Percentiles rank a stretch among this genome's conserved stretches.
These are phyloP conservation scores for Fremontodendron californicum DNA, from an alignment of 345 rosid species.

Conservation along the genomic window DNA sequence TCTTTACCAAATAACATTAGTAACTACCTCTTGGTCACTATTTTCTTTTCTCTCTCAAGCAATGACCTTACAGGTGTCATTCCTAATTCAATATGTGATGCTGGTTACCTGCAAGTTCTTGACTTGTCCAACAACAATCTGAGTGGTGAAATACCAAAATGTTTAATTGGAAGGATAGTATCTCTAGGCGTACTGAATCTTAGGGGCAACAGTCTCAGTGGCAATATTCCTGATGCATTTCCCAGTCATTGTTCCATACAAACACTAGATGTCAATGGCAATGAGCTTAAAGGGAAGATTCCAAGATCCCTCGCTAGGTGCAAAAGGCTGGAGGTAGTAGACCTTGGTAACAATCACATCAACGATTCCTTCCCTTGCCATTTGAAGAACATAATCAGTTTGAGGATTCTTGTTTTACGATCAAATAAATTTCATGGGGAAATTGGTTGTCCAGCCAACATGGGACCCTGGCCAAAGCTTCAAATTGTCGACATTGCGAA, in stretches of 20 bases:
- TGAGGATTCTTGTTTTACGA: constrained; percentile 36
- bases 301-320: constrained; percentile 32
- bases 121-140: background rate
- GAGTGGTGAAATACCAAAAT: constrained; percentile 1
- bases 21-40: background rate
- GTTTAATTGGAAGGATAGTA: background rate
- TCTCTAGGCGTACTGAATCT: constrained; percentile 30
- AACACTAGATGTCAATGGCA: constrained; percentile 37
- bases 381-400: constrained; percentile 22
- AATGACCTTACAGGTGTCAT: background rate
- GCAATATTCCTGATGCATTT: constrained; percentile 21
- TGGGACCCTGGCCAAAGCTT: constrained; percentile 19
- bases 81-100: constrained; percentile 15
- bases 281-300: constrained; percentile 28
- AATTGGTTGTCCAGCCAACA: constrained; percentile 10
- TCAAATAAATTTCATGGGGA: constrained; percentile 21
- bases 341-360: constrained; percentile 33
- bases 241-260: constrained; percentile 11
- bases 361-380: constrained; percentile 35
- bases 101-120: background rate
- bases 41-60: constrained; percentile 30
- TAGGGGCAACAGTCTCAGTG: constrained; percentile 21
- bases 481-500: constrained; percentile 30
- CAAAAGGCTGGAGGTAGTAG: constrained; percentile 27
- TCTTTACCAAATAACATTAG: constrained; percentile 25